Evolutionary conservation across 2,329 filamentous ascomycete species (phyloP).

Genomic region (Plectosphaerella plurivora): DNA sequence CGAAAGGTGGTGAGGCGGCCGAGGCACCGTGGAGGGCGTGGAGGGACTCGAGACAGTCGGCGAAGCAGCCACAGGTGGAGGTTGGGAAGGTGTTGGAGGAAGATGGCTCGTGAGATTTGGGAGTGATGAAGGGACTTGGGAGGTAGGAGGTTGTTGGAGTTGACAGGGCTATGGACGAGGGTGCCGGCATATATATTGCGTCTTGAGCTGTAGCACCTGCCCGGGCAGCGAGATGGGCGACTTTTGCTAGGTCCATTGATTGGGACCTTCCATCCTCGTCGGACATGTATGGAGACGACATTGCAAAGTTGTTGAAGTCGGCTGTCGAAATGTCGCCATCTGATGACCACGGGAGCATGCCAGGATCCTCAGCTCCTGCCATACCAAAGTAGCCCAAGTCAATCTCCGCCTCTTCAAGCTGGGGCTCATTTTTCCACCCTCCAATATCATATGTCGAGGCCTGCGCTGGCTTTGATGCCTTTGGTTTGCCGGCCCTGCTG

Average conservation of each 20-base stretch:
- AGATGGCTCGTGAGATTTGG: conserved; percentile 20
- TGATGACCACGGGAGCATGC: too few relatives aligned
- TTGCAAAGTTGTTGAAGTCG: too few relatives aligned
- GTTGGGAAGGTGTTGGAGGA: conserved; percentile 13
- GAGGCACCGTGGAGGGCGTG: conserved; percentile 39
- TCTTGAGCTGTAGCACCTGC: conserved; percentile 22
- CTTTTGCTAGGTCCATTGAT: conserved; percentile 29
- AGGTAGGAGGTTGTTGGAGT: conserved; percentile 32
- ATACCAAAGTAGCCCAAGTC: too few relatives aligned
- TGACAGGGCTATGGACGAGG: conserved; percentile 25
- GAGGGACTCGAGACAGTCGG: conserved; percentile 39
- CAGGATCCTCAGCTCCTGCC: too few relatives aligned
- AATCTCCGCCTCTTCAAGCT: too few relatives aligned
- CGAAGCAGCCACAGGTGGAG: conserved; percentile 40
- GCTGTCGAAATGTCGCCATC: too few relatives aligned
- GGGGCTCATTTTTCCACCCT: too few relatives aligned
- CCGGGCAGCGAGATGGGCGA: conserved; percentile 21
- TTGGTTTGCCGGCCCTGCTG: conserved; percentile 44
- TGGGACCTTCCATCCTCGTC: conserved; percentile 20
- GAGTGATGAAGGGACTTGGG: conserved; percentile 32
- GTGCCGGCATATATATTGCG: conserved; percentile 22
- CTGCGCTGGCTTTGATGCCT: conserved; percentile 17
- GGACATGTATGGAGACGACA: too few relatives aligned
- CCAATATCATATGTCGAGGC: too few relatives aligned
- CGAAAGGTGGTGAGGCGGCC: conserved; percentile 9